Evolutionary conservation across 768 basidiomycete species (phyloP), one percentile per base, ranked within the genome.

Genomic region (Phylloporus sp.): DNA sequence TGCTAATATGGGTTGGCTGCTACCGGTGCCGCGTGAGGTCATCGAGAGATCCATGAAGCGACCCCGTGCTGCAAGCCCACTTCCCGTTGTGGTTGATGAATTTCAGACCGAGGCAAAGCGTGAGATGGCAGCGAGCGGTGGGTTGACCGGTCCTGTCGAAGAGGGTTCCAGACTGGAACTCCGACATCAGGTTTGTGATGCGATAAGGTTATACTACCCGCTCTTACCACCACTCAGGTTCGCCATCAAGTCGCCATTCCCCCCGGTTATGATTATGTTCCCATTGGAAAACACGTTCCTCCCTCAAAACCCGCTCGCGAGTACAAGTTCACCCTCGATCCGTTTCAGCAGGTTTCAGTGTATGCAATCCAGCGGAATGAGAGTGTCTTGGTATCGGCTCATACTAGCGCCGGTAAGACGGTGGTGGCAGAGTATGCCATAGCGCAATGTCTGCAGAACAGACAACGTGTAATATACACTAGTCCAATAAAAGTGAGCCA

Each of bases 361-460:
- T 79, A 89, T 53, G 93, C 92, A 31, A 98, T 99, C 41, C 92
- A 99, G 65, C 79, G 96, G 31, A 95, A 96, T 63, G 96, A 99
- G 71, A 92, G 89, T 59, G 95, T 98, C 5, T 75, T 99, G 41
- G 96, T 99, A 14, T 97, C 95, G 20, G 96, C 96, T 0, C 96
- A 99, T 72, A 99, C 96, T 6, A 94, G 90, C 69, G 96, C 96
- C 28, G 96, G 96, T 61, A 99, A 99, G 71, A 99, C 96, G 3
- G 96, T 98, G 52, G 96, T 99, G 50, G 96, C 96, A 37, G 96
- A 99, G 73, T 99, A 98, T 68, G 96, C 96, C 37, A 98, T 99
- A 62, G 96, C 96, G 1, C 90, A 92, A 65, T 94, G 90, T 76
- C 72, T 99, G 58, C 84, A 83, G 67, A 84, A 87, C 61, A 92